Percentiles rank a stretch among this genome's conserved stretches.
Conservation (phyloP, 371 early-diverging fungal species). For the Basidiobolus meristosporus region DNA sequence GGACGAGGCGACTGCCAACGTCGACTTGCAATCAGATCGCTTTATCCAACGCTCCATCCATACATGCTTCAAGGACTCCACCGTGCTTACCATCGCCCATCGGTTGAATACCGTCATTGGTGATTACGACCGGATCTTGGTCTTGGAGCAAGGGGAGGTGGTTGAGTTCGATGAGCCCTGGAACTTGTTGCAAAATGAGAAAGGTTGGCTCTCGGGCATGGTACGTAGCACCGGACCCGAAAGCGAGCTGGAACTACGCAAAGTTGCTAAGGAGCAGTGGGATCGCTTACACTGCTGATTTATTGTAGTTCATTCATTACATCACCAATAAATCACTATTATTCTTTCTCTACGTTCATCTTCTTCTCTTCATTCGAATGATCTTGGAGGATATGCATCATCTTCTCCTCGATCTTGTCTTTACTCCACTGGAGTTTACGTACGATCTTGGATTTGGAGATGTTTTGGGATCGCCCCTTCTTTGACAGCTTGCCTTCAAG, state of each 20-base stretch:
- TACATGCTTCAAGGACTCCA: constrained; percentile 15
- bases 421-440: not conserved
- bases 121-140: constrained; percentile 25
- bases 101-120: constrained; percentile 54
- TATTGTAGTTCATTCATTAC: no score
- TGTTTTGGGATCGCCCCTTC: no score
- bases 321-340: no score
- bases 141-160: constrained; percentile 32
- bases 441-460: not conserved
- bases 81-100: constrained; percentile 41
- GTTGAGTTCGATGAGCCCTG: constrained; percentile 25
- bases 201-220: constrained; percentile 12
- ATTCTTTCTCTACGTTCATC: no score
- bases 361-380: no score
- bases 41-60: constrained; percentile 21
- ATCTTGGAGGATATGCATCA: not conserved
- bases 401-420: constrained; percentile 1
- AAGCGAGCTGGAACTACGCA: constrained; percentile 8
- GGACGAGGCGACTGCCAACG: constrained; percentile 13
- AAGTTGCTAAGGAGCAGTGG: constrained; percentile 11
- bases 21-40: constrained; percentile 11
- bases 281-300: constrained; percentile 2
- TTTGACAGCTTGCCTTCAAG: no score
- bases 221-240: constrained; percentile 14
- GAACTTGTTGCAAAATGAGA: not conserved